These are phyloP conservation scores for Syzygium grande DNA, from an alignment of 345 rosid genomes.

Conservation along the genomic window DNA sequence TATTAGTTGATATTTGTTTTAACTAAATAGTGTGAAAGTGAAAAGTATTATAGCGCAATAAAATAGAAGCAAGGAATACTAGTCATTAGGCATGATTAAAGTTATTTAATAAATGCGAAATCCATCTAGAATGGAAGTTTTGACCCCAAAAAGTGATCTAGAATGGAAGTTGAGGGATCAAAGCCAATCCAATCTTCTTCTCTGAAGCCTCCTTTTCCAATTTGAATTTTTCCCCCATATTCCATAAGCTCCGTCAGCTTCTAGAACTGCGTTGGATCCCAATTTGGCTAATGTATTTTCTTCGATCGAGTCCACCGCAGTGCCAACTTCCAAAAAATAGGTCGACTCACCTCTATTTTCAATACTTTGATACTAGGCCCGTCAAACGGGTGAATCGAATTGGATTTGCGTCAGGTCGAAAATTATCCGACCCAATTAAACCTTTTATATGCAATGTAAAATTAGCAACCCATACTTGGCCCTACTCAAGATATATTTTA, in stretches of 20 bases:
- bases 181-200: background rate
- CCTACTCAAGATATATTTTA: too few relatives aligned
- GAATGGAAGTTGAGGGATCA: background rate
- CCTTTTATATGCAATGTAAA: too few relatives aligned
- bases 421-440: too few relatives aligned
- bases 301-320: background rate
- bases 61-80: background rate
- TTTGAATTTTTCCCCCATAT: background rate
- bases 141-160: background rate
- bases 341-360: background rate
- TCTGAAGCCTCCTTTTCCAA: background rate
- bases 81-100: background rate
- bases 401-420: too few relatives aligned
- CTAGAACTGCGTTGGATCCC: background rate
- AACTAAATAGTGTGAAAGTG: background rate
- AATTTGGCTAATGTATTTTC: background rate
- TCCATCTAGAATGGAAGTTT: background rate
- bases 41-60: background rate
- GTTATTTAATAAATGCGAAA: background rate
- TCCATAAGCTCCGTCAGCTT: background rate
- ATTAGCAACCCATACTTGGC: too few relatives aligned
- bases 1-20: background rate
- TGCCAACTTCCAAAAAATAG: background rate
- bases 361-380: too few relatives aligned
- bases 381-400: too few relatives aligned